Percentiles rank a stretch among this genome's conserved stretches.
phyloP scores from a whole-genome alignment of 495 filamentous ascomycete genomes.

The Hypoxylon lenormandii region DNA sequence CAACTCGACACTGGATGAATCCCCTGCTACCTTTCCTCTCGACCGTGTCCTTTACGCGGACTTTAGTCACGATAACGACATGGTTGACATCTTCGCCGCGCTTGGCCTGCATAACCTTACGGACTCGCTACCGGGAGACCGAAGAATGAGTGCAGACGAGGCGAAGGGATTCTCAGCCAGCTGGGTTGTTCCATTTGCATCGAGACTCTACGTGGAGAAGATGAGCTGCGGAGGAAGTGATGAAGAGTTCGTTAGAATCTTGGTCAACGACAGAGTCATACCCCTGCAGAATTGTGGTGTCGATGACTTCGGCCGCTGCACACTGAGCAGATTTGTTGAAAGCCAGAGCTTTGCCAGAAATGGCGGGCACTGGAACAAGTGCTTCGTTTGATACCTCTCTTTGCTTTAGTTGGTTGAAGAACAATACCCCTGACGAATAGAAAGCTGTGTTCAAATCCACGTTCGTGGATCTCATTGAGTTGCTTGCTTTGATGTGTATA shows the following conservation, averaged over 20 bases:
- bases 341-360: slow-evolving; percentile 75
- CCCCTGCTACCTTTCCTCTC: slow-evolving; percentile 74
- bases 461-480: slow-evolving; percentile 19
- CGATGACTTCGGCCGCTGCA: slow-evolving; percentile 76
- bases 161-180: slow-evolving; percentile 70
- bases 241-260: slow-evolving; percentile 75
- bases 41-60: slow-evolving; percentile 77
- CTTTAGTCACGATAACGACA: slow-evolving; percentile 88
- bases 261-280: slow-evolving; percentile 85
- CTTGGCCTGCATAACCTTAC: slow-evolving; percentile 78
- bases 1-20: slow-evolving; percentile 76
- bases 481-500: slow-evolving; percentile 26
- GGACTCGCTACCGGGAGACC: slow-evolving; percentile 59
- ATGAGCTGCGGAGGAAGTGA: slow-evolving; percentile 70
- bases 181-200: slow-evolving; percentile 84
- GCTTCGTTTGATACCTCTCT: slow-evolving; percentile 62
- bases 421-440: slow-evolving; percentile 1
- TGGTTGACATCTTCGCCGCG: slow-evolving; percentile 77
- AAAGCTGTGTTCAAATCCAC: slow-evolving; percentile 14
- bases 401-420: neutral
- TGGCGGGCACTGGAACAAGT: slow-evolving; percentile 78
- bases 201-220: slow-evolving; percentile 83
- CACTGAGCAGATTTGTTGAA: slow-evolving; percentile 71
- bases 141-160: slow-evolving; percentile 56
- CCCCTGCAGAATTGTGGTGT: slow-evolving; percentile 73